phyloP scores from a whole-genome alignment of 257 asterid species.

The Nicotiana noctiflora region DNA sequence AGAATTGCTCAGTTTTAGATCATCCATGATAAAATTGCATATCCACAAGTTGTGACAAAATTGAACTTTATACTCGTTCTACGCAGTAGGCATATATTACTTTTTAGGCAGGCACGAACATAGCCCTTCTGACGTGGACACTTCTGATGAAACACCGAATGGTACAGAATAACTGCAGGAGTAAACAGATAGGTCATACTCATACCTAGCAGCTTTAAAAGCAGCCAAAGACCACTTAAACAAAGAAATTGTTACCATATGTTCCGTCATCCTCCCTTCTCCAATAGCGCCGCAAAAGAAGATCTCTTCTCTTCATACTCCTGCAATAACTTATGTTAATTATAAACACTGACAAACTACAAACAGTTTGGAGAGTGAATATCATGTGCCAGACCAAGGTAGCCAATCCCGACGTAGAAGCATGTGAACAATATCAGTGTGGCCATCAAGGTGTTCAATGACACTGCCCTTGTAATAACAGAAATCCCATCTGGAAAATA shows the following conservation, averaged over 20 bases:
- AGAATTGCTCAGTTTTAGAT: neutral
- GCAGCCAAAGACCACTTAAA: neutral
- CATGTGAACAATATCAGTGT: slow-evolving; percentile 89
- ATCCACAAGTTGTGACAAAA: neutral
- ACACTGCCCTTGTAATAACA: slow-evolving; percentile 79
- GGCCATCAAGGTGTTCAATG: slow-evolving; percentile 96
- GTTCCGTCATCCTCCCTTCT: slow-evolving; percentile 99
- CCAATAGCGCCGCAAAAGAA: slow-evolving; percentile 89
- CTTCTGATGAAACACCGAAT: slow-evolving; percentile 75
- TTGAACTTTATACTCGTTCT: neutral
- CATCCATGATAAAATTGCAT: neutral
- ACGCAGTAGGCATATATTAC: slow-evolving; percentile 67
- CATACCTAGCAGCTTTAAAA: neutral
- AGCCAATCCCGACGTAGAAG: slow-evolving; percentile 75
- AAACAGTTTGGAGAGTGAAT: slow-evolving; percentile 5
- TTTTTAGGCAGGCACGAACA: slow-evolving; percentile 99
- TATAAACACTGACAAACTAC: neutral
- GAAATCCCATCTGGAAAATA: slow-evolving; percentile 86
- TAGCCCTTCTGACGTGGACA: slow-evolving; percentile 76
- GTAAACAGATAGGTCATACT: neutral
- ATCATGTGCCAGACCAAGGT: slow-evolving; percentile 62
- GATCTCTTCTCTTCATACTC: slow-evolving; percentile 94
- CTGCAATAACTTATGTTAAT: slow-evolving; percentile 32
- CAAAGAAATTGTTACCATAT: slow-evolving; percentile 48
- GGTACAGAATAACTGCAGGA: slow-evolving; percentile 18